These are phyloP conservation scores for Excoecaria agallocha DNA, from an alignment of 345 rosid genomes.

Conservation along the genomic window DNA sequence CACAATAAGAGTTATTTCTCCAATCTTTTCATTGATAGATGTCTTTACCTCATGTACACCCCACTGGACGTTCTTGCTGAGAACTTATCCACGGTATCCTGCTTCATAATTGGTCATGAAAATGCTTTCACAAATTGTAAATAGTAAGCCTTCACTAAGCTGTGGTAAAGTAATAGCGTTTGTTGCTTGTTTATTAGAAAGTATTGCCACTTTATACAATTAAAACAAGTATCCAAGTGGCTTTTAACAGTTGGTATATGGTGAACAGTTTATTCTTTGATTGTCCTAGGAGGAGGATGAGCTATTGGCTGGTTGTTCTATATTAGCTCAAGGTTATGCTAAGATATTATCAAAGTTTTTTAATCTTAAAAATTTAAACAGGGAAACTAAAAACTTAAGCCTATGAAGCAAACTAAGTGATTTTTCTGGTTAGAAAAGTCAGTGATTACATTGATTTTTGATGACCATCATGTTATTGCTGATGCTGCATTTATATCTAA, in stretches of 20 bases:
- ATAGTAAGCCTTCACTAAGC: neutral
- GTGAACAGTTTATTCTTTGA: neutral
- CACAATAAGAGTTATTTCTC: neutral
- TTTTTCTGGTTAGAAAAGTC: conserved; percentile 4
- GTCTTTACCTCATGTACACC: neutral
- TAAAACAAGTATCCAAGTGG: neutral
- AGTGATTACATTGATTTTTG: conserved; percentile 2
- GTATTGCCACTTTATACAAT: neutral
- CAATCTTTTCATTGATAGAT: neutral
- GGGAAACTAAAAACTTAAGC: neutral
- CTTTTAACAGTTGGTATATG: no score
- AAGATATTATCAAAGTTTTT: neutral
- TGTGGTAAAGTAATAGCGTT: neutral
- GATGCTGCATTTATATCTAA: neutral
- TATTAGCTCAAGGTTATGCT: neutral
- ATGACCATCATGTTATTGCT: neutral
- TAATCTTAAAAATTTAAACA: neutral
- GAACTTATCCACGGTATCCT: neutral
- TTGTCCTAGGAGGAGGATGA: neutral
- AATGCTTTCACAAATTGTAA: neutral
- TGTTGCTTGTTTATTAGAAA: no score
- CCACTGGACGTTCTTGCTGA: neutral
- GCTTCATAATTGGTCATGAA: neutral
- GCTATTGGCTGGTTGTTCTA: neutral
- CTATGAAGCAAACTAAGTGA: neutral